These are phyloP conservation scores for Alternaria postmessia DNA, from an alignment of 2,329 filamentous ascomycete genomes.

Conservation along the genomic window DNA sequence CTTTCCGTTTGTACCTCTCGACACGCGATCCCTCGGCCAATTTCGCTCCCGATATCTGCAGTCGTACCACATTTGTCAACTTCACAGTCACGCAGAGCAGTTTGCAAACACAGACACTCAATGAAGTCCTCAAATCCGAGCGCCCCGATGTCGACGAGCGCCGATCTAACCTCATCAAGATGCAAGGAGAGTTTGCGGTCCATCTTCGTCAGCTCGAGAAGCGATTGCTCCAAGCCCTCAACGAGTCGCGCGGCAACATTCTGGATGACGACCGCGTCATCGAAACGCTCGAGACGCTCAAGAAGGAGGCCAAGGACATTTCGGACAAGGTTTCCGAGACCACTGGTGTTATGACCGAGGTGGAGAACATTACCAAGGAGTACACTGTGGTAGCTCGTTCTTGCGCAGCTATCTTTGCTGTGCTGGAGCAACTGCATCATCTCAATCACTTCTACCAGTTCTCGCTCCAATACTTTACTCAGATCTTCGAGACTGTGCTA, in stretches of 20 bases:
- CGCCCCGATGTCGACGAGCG: conserved; percentile 96
- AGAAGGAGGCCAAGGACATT: conserved; percentile 96
- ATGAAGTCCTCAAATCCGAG: conserved; percentile 97
- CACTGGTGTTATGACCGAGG: conserved; percentile 97
- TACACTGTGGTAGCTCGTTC: conserved; percentile 93
- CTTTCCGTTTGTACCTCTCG: conserved; percentile 93
- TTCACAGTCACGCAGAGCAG: conserved; percentile 99
- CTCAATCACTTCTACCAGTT: conserved; percentile 99
- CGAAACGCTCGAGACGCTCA: conserved; percentile 94
- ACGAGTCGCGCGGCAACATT: conserved; percentile 97
- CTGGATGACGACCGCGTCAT: conserved; percentile 98
- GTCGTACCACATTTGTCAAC: conserved; percentile 98
- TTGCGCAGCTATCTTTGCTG: conserved; percentile 96
- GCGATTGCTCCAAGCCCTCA: conserved; percentile 89
- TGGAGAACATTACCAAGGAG: conserved; percentile 92
- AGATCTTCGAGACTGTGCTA: conserved; percentile 95
- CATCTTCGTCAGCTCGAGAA: conserved; percentile 96
- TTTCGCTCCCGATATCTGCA: conserved; percentile 97
- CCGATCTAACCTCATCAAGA: conserved; percentile 95
- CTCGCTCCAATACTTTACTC: conserved; percentile 95
- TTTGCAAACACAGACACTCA: conserved; percentile 95
- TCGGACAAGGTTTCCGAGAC: conserved; percentile 96
- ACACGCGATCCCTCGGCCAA: conserved; percentile 95
- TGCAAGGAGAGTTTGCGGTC: conserved; percentile 99
- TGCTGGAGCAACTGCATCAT: conserved; percentile 95